Conservation (phyloP, 1,284 basidiomycete genomes). For the Austroboletus novae-zelandiae region DNA sequence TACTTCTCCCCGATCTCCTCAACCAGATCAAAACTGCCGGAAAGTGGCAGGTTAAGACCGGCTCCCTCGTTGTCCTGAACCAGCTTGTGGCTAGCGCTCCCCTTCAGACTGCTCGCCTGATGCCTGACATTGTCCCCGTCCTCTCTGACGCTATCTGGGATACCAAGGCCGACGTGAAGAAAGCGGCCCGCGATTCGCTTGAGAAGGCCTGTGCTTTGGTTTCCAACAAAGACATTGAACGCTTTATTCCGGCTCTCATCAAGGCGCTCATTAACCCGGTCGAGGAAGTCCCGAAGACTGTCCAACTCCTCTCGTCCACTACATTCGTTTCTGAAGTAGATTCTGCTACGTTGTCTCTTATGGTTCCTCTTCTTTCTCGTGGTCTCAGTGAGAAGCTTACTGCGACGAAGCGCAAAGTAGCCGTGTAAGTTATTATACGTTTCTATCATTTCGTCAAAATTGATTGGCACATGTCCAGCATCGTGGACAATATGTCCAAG, state of each 20-base stretch:
- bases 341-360: conserved; percentile 96
- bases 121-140: conserved; percentile 95
- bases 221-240: conserved; percentile 99
- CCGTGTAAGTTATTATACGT: conserved; percentile 59
- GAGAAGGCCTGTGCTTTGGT: conserved; percentile 92
- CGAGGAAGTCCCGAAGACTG: conserved; percentile 97
- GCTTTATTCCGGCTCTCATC: conserved; percentile 97
- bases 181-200: conserved; percentile 93
- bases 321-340: conserved; percentile 99
- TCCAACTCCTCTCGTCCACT: conserved; percentile 95
- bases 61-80: conserved; percentile 82
- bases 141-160: conserved; percentile 98
- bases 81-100: conserved; percentile 88
- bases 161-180: conserved; percentile 99
- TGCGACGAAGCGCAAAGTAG: conserved; percentile 95
- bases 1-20: conserved; percentile 89
- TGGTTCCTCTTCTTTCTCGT: conserved; percentile 96
- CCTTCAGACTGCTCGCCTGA: conserved; percentile 83
- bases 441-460: conserved; percentile 15
- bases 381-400: conserved; percentile 95
- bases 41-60: conserved; percentile 99
- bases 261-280: conserved; percentile 98
- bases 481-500: conserved; percentile 98
- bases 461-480: conserved; percentile 45
- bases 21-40: conserved; percentile 94